A percentile compares a stretch with the other conserved stretches of the same genome.
These are phyloP conservation scores for Apiospora rasikravindrae DNA, from an alignment of 2,329 filamentous ascomycete genomes.

Conservation along the genomic window DNA sequence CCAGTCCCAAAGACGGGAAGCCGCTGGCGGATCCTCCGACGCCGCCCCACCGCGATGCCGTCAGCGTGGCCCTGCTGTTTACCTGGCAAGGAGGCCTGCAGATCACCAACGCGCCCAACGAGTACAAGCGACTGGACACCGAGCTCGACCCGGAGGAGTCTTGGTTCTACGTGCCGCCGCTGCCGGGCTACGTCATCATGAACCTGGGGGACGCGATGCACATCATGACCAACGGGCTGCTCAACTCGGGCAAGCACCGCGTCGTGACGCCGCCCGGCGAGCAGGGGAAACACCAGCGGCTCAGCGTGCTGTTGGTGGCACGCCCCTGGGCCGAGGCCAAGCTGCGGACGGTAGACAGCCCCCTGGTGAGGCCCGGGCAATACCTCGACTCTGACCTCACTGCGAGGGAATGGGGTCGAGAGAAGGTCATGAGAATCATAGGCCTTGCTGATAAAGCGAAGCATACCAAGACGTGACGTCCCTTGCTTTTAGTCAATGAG, in stretches of 20 bases:
- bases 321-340: neutral
- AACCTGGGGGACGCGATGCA: neutral
- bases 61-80: neutral
- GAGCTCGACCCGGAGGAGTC: neutral
- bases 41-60: neutral
- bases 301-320: neutral
- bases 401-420: no score
- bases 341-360: no score
- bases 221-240: constrained; percentile 1
- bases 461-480: no score
- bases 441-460: no score
- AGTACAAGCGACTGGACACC: neutral
- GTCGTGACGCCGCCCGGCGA: neutral
- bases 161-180: neutral
- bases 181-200: neutral
- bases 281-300: neutral
- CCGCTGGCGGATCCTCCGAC: neutral
- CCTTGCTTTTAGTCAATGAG: no score
- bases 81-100: neutral
- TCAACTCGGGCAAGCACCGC: neutral
- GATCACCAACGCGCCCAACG: neutral
- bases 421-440: no score
- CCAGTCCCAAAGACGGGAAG: neutral
- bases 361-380: no score
- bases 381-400: no score